Evolutionary conservation across 495 filamentous ascomycete species (phyloP).

Genomic region (Tuber melanosporum): DNA sequence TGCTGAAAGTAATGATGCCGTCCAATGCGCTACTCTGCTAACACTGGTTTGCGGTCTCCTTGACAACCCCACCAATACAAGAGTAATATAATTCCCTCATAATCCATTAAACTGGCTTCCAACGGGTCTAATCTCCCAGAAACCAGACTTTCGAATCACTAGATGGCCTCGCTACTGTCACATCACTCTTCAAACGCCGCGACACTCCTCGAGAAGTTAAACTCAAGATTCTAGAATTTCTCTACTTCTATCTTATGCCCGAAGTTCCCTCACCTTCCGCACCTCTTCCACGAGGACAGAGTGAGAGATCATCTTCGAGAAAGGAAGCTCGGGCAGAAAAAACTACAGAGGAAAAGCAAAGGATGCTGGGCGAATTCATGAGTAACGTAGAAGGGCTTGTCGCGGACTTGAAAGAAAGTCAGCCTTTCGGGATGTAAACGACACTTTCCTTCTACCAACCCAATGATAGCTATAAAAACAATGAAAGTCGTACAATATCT

Average conservation of each 20-base stretch:
- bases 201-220: slow-evolving; percentile 80
- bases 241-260: slow-evolving; percentile 97
- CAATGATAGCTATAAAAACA: background rate
- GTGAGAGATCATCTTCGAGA: slow-evolving; percentile 45
- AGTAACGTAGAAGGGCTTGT: slow-evolving; percentile 88
- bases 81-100: slow-evolving; percentile 41
- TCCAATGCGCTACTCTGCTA: slow-evolving; percentile 82
- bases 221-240: slow-evolving; percentile 84
- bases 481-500: background rate
- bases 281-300: slow-evolving; percentile 38
- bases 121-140: slow-evolving; percentile 9
- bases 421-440: slow-evolving; percentile 54
- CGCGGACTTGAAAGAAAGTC: slow-evolving; percentile 77
- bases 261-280: slow-evolving; percentile 55
- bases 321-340: slow-evolving; percentile 44
- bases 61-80: slow-evolving; percentile 73
- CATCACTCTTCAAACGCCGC: slow-evolving; percentile 80
- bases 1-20: slow-evolving; percentile 79
- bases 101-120: background rate
- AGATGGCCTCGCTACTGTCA: slow-evolving; percentile 91
- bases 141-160: slow-evolving; percentile 69
- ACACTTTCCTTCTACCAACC: background rate
- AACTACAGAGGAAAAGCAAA: slow-evolving; percentile 82
- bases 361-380: slow-evolving; percentile 69
- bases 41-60: slow-evolving; percentile 84